Evolutionary conservation across 1,284 basidiomycete genomes (phyloP), one percentile per base, ranked within the genome.

Genomic region (Omphalotus olearius): DNA sequence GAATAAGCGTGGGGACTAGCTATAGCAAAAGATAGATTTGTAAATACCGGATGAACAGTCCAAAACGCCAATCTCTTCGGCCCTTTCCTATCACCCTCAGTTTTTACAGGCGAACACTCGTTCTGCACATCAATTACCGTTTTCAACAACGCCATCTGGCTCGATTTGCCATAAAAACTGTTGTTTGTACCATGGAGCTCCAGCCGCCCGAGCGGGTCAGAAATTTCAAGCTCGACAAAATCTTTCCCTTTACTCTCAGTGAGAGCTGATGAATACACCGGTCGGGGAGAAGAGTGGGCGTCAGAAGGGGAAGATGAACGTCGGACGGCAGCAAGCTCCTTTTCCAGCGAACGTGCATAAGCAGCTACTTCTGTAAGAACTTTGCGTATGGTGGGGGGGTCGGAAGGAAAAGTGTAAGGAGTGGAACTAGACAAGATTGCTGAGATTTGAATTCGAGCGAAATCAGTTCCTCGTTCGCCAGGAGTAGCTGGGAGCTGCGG

Each of bases 321-420:
- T 9, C 30, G 30, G 9, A 13, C 7, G 30, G 30, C 13, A 33
- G 30, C 30, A 13, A 52, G 23, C 25, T 45, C 26, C 30, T 43
- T 42, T 42, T 54, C 53, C 14, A 54, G 17, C n/a, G 49, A 40
- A 7, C 38, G 33, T 7, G 49, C 49, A 47, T 54, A 48, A 4
- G 28, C 39, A 10, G 53, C 44, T 16, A 54, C 28, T 18, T 51
- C 48, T 20, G 38, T 39, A 13, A 54, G 44, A 13, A 50, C 35
- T 20, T 50, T 28, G n/a, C 26, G 43, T 17, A 50, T 18, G 9
- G 38, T 28, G 11, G 26, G 17, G n/a, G 38, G 30, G 17, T 47
- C 49, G 14, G 36, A 37, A 11, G 48, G 48, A 3, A 38, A 26
- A 30, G 42, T 13, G 26, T 51, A 50, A 30, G 50, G 36, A 17